Evolutionary conservation across 2,329 filamentous ascomycete genomes (phyloP), one percentile per base, ranked within the genome.

Genomic region (Bipolaris zeicola): DNA sequence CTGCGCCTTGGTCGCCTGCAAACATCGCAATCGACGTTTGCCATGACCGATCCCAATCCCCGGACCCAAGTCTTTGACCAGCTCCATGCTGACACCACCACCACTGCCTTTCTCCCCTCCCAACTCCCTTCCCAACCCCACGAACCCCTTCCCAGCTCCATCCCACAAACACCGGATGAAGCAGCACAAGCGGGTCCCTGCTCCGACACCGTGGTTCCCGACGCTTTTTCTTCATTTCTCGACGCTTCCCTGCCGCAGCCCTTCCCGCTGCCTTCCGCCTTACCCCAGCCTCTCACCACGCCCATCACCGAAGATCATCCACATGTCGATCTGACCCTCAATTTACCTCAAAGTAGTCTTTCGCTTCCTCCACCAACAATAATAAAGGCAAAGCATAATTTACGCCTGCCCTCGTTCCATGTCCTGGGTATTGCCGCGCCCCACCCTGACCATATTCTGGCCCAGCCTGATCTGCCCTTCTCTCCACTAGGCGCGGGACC

Each of bases 371-470:
- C 72, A 28, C 67, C 71, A 33, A 67, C 66, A n/a, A 58, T 71
- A 36, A 44, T 65, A 41, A 77, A 68, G 57, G 65, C 68, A 28
- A 66, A 70, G 41, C 73, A 72, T 53, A 76, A 70, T 56, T 71
- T 85, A 38, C 80, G 82, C 50, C 77, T 85, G 14, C 83, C 82
- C 5, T 82, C 82, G 2, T 84, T 85, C 65, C 78, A 84, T 52
- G 72, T 77, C 16, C 75, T 84, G 47, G 81, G 81, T 33, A 83
- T 83, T 55, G 77, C 78, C 50, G 74, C 77, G 47, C 79, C 81
- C 43, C 77, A 80, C 71, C 76, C 79, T 58, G 74, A 80, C 65
- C 68, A 74, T 59, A 64, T 76, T 48, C 62, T 62, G 44, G 63
- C 67, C 44, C 68, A 58, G 55, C 47, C 65, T 39, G 58, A 57